Percentiles rank a stretch among this genome's conserved stretches.
phyloP scores from a whole-genome alignment of 352 stramenopile genomes.

The Globisporangium splendens region DNA sequence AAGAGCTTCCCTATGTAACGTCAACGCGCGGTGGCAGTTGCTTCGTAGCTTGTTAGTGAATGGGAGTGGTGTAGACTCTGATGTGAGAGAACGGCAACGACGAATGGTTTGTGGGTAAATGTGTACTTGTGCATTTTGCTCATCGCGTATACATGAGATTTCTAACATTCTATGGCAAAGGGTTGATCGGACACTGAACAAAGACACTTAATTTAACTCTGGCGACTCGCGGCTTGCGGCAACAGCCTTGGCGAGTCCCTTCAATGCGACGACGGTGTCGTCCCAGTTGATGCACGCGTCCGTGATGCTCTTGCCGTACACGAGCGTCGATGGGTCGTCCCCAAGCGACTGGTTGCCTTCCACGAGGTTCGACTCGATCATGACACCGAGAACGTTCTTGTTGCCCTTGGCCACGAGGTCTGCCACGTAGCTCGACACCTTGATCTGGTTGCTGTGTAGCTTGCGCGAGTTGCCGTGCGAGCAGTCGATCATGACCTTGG shows the following conservation, averaged over 20 bases:
- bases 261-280: constrained; percentile 63
- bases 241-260: constrained; percentile 55
- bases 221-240: constrained; percentile 29
- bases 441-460: constrained; percentile 78
- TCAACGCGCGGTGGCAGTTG: not conserved
- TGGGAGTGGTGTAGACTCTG: no score
- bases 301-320: constrained; percentile 86
- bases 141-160: no score
- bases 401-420: constrained; percentile 61
- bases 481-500: constrained; percentile 87
- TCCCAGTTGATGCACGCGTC: constrained; percentile 86
- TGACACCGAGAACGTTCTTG: constrained; percentile 72
- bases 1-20: constrained; percentile 18
- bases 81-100: not conserved
- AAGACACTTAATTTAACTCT: no score
- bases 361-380: constrained; percentile 88
- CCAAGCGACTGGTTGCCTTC: constrained; percentile 82
- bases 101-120: constrained; percentile 3
- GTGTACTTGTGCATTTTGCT: no score
- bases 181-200: no score
- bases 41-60: no score
- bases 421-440: constrained; percentile 68
- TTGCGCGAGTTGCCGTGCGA: constrained; percentile 88
- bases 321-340: constrained; percentile 61
- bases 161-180: no score